Evolutionary conservation across 768 basidiomycete species (phyloP).

Genomic region (Serpula lacrymans): DNA sequence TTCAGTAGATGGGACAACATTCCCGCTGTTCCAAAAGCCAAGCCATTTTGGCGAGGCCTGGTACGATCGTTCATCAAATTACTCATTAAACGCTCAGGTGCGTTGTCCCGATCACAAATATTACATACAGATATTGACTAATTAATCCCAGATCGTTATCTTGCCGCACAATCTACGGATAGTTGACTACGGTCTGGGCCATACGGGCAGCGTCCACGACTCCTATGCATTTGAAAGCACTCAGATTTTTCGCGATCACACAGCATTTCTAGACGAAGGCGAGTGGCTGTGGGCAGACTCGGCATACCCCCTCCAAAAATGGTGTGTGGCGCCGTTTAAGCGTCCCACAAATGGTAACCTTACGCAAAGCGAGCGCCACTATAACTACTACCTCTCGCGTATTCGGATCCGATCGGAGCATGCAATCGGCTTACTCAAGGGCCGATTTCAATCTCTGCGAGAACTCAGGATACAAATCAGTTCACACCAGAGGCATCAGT

Average conservation of each 20-base stretch:
- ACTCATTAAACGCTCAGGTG: slow-evolving; percentile 26
- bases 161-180: slow-evolving; percentile 29
- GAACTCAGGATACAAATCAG: slow-evolving; percentile 28
- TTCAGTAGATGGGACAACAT: slow-evolving; percentile 35
- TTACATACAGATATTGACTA: slow-evolving; percentile 1
- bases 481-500: slow-evolving; percentile 20
- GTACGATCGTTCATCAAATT: slow-evolving; percentile 31
- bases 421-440: slow-evolving; percentile 27
- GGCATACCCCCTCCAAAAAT: slow-evolving; percentile 26
- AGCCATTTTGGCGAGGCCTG: slow-evolving; percentile 31
- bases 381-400: slow-evolving; percentile 24
- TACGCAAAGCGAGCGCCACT: slow-evolving; percentile 13
- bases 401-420: slow-evolving; percentile 30
- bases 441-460: slow-evolving; percentile 27
- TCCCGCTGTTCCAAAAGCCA: slow-evolving; percentile 25
- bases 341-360: no score
- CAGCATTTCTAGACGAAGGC: slow-evolving; percentile 15
- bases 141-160: slow-evolving; percentile 17
- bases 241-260: slow-evolving; percentile 15
- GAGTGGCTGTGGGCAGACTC: slow-evolving; percentile 39
- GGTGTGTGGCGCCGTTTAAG: slow-evolving; percentile 23
- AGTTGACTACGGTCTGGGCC: slow-evolving; percentile 32
- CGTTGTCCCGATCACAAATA: not conserved
- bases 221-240: slow-evolving; percentile 16
- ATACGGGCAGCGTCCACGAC: slow-evolving; percentile 34